Percentiles rank a stretch among this genome's conserved stretches.
These are phyloP conservation scores for Gamsiella multidivaricata DNA, from an alignment of 192 early-diverging fungal species.

Conservation along the genomic window DNA sequence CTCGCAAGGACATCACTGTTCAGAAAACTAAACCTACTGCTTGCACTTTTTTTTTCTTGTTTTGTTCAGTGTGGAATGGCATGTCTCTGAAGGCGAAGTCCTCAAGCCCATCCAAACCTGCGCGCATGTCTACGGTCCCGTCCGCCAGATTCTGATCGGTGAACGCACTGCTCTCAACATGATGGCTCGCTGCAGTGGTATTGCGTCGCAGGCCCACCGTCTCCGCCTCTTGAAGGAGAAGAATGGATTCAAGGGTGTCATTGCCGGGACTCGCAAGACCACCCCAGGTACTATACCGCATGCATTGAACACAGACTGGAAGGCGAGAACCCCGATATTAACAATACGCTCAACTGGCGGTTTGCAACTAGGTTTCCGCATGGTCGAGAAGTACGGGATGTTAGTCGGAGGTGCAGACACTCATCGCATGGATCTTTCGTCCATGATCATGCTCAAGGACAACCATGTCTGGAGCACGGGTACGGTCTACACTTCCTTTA, in stretches of 20 bases:
- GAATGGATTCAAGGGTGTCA: slow-evolving; percentile 81
- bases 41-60: not conserved
- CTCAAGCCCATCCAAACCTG: slow-evolving; percentile 80
- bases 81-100: slow-evolving; percentile 79
- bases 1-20: too few species aligned
- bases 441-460: slow-evolving; percentile 99
- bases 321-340: too few species aligned
- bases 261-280: slow-evolving; percentile 97
- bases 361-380: slow-evolving; percentile 82
- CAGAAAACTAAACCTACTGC: too few species aligned
- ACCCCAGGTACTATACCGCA: slow-evolving; percentile 76
- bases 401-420: slow-evolving; percentile 96
- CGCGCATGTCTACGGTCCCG: slow-evolving; percentile 85
- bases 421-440: slow-evolving; percentile 95
- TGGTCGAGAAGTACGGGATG: slow-evolving; percentile 98
- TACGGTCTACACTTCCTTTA: too few species aligned
- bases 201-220: slow-evolving; percentile 76
- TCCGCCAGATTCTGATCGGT: slow-evolving; percentile 87
- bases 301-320: not conserved
- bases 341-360: not conserved
- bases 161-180: slow-evolving; percentile 96
- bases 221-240: slow-evolving; percentile 69
- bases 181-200: slow-evolving; percentile 92
- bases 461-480: slow-evolving; percentile 96
- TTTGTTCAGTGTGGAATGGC: slow-evolving; percentile 83